These are phyloP conservation scores for Taphrina pruni DNA, from an alignment of 1,139 yeast species.

Conservation along the genomic window DNA sequence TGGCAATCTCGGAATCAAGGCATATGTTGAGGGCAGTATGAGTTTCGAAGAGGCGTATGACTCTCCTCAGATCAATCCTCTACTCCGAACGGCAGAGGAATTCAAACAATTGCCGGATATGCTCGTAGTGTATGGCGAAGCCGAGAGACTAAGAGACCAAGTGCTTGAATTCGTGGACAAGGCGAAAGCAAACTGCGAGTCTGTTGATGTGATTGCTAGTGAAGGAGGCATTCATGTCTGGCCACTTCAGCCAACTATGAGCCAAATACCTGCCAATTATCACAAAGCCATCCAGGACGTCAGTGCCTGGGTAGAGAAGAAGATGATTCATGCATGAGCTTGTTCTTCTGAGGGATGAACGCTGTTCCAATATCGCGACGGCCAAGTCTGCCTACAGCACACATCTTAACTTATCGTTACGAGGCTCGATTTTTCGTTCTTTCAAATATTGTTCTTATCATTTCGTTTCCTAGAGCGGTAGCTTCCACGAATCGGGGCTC, in stretches of 20 bases:
- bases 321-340: conserved; percentile 28
- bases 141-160: conserved; percentile 22
- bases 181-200: conserved; percentile 2
- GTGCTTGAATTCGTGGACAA: conserved; percentile 10
- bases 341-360: too few relatives aligned
- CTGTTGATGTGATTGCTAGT: conserved; percentile 14
- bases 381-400: too few relatives aligned
- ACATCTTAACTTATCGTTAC: not conserved
- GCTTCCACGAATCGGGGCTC: conserved; percentile 89
- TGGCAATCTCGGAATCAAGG: conserved; percentile 24
- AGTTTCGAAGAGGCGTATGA: conserved; percentile 18
- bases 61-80: conserved; percentile 25
- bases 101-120: conserved; percentile 12
- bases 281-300: conserved; percentile 23
- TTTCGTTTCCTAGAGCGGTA: conserved; percentile 87
- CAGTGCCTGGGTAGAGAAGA: conserved; percentile 29
- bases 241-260: conserved; percentile 7
- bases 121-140: conserved; percentile 23
- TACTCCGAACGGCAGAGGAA: conserved; percentile 24
- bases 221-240: conserved; percentile 32
- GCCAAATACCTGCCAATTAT: conserved; percentile 13
- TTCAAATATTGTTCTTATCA: conserved; percentile 77
- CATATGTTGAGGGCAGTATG: conserved; percentile 19
- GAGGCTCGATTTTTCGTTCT: conserved; percentile 14
- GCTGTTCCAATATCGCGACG: too few relatives aligned